Evolutionary conservation across 768 basidiomycete species (phyloP), one percentile per base, ranked within the genome.

Genomic region (Candolleomyces eurysporus): DNA sequence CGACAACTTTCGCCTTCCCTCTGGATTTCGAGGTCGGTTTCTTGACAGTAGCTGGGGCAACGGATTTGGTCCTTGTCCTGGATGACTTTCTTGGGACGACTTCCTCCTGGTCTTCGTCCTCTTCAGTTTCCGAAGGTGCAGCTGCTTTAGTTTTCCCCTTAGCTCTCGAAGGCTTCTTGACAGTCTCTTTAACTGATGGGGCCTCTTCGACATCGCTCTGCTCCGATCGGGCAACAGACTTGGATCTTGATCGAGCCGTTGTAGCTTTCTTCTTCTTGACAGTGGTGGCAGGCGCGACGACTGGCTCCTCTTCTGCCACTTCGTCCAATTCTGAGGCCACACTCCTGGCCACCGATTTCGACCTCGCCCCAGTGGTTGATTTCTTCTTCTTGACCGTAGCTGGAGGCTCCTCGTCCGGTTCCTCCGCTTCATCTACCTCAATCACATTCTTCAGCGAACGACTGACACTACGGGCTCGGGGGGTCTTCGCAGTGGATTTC

Each of bases 311-410:
- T 11, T 43, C 45, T 6, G 26, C 59, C 22, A 30, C 42, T 48
- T 60, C 61, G 30, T 52, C 64, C 26, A 54, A 31, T 48, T 63
- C 54, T 48, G 63, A 63, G 14, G 57, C 49, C 21, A 32, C 60
- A 22, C 64, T 54, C 31, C 52, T 65, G 48, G 72, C 68, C 60
- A 68, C 70, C 16, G 72, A 72, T 63, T 70, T 73, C 36, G 68
- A 66, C 16, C 68, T 64, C 13, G 66, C 61, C 48, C 66, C 70
- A 49, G 63, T 63, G 50, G 50, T 26, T 21, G 50, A 8, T 36
- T 36, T 31, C 45, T 46, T 57, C 55, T 57, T 57, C 40, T 45
- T 57, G 40, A 45, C 55, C 1, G 55, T 57, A 13, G 40, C 30
- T 42, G 55, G 55, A 17, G 40, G 55, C 19, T 43, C 55, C 17